Conservation (phyloP, 768 basidiomycete genomes). For the Harrya chromipes region DNA sequence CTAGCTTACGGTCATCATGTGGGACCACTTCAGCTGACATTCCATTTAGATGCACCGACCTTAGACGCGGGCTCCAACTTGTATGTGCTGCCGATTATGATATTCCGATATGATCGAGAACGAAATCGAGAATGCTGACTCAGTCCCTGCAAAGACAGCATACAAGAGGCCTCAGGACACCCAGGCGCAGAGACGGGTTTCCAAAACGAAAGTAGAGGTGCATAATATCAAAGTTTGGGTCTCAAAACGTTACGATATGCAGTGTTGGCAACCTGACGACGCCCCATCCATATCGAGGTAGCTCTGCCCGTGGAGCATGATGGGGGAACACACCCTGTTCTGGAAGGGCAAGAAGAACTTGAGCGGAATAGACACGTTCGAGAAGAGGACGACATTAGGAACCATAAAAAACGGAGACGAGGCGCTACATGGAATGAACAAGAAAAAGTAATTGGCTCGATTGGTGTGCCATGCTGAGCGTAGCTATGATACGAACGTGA, state of each 20-base stretch:
- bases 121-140: conserved; percentile 2
- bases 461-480: conserved; percentile 8
- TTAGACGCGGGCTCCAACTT: no score
- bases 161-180: neutral
- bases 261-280: conserved; percentile 4
- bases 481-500: conserved; percentile 23
- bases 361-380: conserved; percentile 8
- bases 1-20: neutral
- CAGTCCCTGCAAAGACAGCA: conserved; percentile 2
- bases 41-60: no score
- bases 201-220: neutral
- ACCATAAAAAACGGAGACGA: conserved; percentile 5
- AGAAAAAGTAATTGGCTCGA: neutral
- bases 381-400: conserved; percentile 13
- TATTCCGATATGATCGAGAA: no score
- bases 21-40: neutral
- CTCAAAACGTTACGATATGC: conserved; percentile 1
- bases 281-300: conserved; percentile 16
- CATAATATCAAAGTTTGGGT: conserved; percentile 7
- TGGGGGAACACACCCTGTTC: conserved; percentile 6
- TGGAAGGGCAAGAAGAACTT: conserved; percentile 7
- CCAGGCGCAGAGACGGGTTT: no score
- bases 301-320: conserved; percentile 11
- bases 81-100: no score
- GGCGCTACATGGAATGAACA: neutral